Evolutionary conservation across 257 asterid genomes (phyloP), one percentile per base, ranked within the genome.

Genomic region (Nicotiana knightiana): DNA sequence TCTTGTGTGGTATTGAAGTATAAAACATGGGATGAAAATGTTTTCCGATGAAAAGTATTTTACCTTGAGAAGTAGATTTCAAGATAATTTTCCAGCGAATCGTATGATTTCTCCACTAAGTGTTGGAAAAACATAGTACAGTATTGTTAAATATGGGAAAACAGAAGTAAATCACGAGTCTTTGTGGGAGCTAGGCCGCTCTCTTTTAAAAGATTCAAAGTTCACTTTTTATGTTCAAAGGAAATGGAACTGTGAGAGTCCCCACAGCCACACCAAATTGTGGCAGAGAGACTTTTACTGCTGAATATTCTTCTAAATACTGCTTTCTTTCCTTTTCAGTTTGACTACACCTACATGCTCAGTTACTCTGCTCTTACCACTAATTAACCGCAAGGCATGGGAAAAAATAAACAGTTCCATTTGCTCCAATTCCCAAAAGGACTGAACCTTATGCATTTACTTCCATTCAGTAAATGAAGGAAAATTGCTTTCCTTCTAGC

Each of bases 191-290:
- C 9, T 6, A 39, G 33, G 7, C 58, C 16, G 6, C 37, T 46
- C 59, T 71, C 59, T 33, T 71, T 71, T 11, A 4, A 57, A 71
- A 71, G 26, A n/a, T 71, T 71, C 59, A 70, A 70, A 70, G 59
- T 21, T 70, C 21, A 5, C 6, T 12, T 70, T 43, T 43, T 43
- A 6, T 11, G 9, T 70, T 70, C 78, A 71, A 71, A 71, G 67
- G 33, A 8, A 24, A 63, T 24, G 3, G 67, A 63, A 63, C 35
- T 63, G 67, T 62, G 5, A 59, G 78, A 70, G 78, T 71, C 78
- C 78, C 78, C 78, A 71, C 78, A 71, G 13, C 13, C 48, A 46
- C 78, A 71, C 59, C 37, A 71, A 71, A 65, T 64, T 28, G 70
- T 64, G 70, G 70, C 70, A 30, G n/a, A 26, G 37, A 12, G 43